Conservation (phyloP, 345 rosid genomes). For the Mangifera indica region DNA sequence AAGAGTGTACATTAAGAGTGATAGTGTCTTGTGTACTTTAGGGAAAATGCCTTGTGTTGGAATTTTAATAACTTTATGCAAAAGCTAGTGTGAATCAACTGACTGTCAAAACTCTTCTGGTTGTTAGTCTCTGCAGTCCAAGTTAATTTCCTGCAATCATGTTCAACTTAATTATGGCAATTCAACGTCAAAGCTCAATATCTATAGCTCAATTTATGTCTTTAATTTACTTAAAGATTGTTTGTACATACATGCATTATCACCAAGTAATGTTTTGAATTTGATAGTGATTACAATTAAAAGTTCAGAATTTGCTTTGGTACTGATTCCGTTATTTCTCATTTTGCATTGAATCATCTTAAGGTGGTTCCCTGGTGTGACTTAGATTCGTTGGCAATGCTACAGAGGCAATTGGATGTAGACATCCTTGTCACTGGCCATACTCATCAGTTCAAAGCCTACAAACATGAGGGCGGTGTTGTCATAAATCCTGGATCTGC, state of each 20-base stretch:
- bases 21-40: neutral
- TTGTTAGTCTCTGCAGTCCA: neutral
- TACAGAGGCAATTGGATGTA: constrained; percentile 44
- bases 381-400: constrained; percentile 41
- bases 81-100: constrained; percentile 3
- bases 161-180: neutral
- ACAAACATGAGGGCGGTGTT: constrained; percentile 47
- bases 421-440: constrained; percentile 46
- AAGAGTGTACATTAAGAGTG: neutral
- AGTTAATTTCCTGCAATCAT: neutral
- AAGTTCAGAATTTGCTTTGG: too few relatives aligned
- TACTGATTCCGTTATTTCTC: neutral
- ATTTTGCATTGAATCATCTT: constrained; percentile 10
- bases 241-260: neutral
- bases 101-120: neutral
- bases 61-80: neutral
- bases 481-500: constrained; percentile 46
- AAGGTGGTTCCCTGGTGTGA: constrained; percentile 47
- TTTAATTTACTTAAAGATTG: neutral
- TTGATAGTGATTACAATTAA: neutral
- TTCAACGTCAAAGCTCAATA: neutral
- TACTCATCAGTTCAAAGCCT: constrained; percentile 46
- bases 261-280: too few relatives aligned
- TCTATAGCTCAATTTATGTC: neutral
- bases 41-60: neutral